Evolutionary conservation across 169 alveolate species (phyloP).

Genomic region (Cryptosporidium ubiquitum): DNA sequence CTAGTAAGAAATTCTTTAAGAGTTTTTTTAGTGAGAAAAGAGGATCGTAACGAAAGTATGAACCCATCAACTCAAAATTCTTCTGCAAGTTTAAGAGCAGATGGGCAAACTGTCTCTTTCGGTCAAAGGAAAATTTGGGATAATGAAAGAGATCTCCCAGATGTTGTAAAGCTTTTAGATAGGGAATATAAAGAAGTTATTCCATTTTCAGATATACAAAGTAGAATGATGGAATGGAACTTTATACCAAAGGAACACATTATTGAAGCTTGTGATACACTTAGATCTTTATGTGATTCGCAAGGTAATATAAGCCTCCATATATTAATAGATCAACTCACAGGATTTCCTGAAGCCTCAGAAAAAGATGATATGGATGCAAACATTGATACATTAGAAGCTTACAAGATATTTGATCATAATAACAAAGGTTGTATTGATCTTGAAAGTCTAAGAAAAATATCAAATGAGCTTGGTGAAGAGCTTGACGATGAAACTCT

Average conservation of each 20-base stretch:
- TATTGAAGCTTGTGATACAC: slow-evolving; percentile 65
- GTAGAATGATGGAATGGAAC: slow-evolving; percentile 70
- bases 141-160: slow-evolving; percentile 66
- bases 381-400: slow-evolving; percentile 67
- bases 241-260: slow-evolving; percentile 71
- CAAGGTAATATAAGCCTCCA: slow-evolving; percentile 67
- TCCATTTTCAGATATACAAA: slow-evolving; percentile 58
- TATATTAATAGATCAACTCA: slow-evolving; percentile 54
- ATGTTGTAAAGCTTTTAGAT: slow-evolving; percentile 52
- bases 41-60: slow-evolving; percentile 32
- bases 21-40: slow-evolving; percentile 3
- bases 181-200: slow-evolving; percentile 62
- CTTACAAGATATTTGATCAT: slow-evolving; percentile 65
- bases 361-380: slow-evolving; percentile 73
- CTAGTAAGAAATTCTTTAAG: not conserved
- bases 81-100: slow-evolving; percentile 67
- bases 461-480: slow-evolving; percentile 67
- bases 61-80: slow-evolving; percentile 69
- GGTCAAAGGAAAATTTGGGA: slow-evolving; percentile 74
- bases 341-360: slow-evolving; percentile 68
- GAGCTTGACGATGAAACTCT: slow-evolving; percentile 73
- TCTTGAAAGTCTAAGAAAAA: slow-evolving; percentile 40
- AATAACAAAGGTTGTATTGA: slow-evolving; percentile 64
- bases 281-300: slow-evolving; percentile 62
- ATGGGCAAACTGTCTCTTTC: slow-evolving; percentile 72